Evolutionary conservation across 768 basidiomycete species (phyloP), one percentile per base, ranked within the genome.

Genomic region (Leccinum rimulosum): DNA sequence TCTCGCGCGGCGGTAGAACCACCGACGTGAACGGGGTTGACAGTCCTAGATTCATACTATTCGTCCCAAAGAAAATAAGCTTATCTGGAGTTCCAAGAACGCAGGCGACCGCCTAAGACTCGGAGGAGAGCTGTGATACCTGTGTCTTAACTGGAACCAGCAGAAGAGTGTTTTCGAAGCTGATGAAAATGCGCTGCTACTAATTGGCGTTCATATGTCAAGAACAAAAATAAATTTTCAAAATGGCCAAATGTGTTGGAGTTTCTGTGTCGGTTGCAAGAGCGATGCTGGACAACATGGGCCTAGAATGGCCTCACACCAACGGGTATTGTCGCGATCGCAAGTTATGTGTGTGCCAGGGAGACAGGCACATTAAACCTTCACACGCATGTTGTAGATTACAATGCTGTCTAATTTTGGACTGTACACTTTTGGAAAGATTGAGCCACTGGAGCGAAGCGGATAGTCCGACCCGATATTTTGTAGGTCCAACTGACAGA

Each of bases 401-500:
- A 54, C 61, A 54, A 60, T 7, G 27, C 49, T 19, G 3, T 53
- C 33, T 12, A 50, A 31, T 43, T 52, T 35, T 14, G 5, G 25
- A 43, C 52, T 54, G 58, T 68, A 59, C 60, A 9, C 17, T 58
- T 69, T 70, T 62, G 69, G 68, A 56, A 70, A 6, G 17, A 17
- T 54, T 45, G 60, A 35, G 53, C 60, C 60, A 1, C 15, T 35
- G 38, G 47, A 48, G 38, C 52, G 12, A 61, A 49, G 64, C 61
- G 49, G 33, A 25, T 54, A 30, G 35, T 53, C 61, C 36, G 50
- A 65, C 57, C 17, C 49, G 15, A 49, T 47, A 28, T 0, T 57
- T 60, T 62, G 68, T 70, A 55, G 68, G 69, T 70, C 64, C 69
- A 55, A 5, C 36, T 36, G 65, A 50, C 25, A 3, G 25, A 45